A percentile compares a stretch with the other conserved stretches of the same genome.
phyloP scores from a whole-genome alignment of 768 basidiomycete species.

The Harrya chromipes region DNA sequence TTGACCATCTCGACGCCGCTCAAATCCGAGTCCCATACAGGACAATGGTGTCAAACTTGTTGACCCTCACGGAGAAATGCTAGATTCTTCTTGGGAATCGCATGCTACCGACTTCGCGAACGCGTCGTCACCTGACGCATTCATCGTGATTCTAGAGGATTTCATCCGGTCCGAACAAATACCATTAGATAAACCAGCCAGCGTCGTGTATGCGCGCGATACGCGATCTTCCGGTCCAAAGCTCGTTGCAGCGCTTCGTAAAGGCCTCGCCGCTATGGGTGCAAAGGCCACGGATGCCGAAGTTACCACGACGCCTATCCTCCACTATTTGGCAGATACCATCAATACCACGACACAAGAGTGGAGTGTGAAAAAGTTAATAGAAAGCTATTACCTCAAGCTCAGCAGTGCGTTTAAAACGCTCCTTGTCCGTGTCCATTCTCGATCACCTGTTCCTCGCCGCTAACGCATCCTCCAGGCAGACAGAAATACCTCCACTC shows the following conservation, averaged over 20 bases:
- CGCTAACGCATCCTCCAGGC: constrained; percentile 38
- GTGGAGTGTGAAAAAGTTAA: constrained; percentile 75
- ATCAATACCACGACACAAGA: constrained; percentile 84
- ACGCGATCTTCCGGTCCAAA: constrained; percentile 84
- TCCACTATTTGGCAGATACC: constrained; percentile 91
- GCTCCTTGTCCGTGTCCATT: constrained; percentile 63
- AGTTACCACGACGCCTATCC: constrained; percentile 88
- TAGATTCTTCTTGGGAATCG: constrained; percentile 87
- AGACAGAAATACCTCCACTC: constrained; percentile 51
- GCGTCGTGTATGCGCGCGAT: constrained; percentile 89
- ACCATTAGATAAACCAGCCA: constrained; percentile 72
- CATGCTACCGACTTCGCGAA: constrained; percentile 89
- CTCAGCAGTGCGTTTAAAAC: constrained; percentile 80
- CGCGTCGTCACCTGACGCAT: constrained; percentile 68
- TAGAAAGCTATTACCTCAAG: constrained; percentile 82
- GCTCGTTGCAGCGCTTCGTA: constrained; percentile 74
- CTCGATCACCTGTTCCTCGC: not conserved
- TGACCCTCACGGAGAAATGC: constrained; percentile 96
- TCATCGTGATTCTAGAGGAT: constrained; percentile 59
- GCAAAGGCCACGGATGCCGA: constrained; percentile 73
- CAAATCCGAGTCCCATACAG: constrained; percentile 38
- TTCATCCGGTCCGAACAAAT: constrained; percentile 68
- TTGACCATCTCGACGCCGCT: not conserved
- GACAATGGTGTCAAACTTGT: constrained; percentile 99
- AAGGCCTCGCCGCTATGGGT: constrained; percentile 74